Conservation (phyloP, 495 filamentous ascomycete species). For the Tetracladium marchalianum region DNA sequence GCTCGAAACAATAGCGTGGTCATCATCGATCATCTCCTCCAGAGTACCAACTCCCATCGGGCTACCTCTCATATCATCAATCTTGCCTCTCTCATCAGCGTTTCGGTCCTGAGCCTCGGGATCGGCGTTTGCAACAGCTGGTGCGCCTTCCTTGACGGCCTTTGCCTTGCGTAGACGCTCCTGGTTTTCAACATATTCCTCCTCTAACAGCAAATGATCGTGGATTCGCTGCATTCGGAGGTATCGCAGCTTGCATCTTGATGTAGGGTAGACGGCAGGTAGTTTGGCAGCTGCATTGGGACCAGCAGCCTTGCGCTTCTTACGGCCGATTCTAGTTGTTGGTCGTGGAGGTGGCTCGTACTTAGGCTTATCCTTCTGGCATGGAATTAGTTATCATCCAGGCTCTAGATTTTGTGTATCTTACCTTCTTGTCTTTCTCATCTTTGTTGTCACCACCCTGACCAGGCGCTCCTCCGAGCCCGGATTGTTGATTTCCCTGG, state of each 20-base stretch:
- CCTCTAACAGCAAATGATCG: slow-evolving; percentile 92
- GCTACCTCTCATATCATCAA: slow-evolving; percentile 97
- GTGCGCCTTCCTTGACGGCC: slow-evolving; percentile 56
- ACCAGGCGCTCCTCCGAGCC: slow-evolving; percentile 55
- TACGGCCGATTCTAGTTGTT: slow-evolving; percentile 94
- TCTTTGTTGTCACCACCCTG: slow-evolving; percentile 67
- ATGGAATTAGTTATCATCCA: not conserved
- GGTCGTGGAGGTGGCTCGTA: slow-evolving; percentile 97
- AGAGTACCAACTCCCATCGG: slow-evolving; percentile 98
- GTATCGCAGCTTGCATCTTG: slow-evolving; percentile 92
- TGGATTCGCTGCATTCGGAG: slow-evolving; percentile 98
- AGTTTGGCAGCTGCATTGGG: slow-evolving; percentile 92
- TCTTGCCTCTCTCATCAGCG: slow-evolving; percentile 89
- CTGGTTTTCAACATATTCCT: slow-evolving; percentile 98
- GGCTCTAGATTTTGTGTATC: not conserved
- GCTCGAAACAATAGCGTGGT: slow-evolving; percentile 97
- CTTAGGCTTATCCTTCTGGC: slow-evolving; percentile 96
- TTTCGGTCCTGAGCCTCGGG: slow-evolving; percentile 64
- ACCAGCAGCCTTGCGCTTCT: slow-evolving; percentile 89
- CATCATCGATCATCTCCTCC: slow-evolving; percentile 99
- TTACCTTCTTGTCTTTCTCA: slow-evolving; percentile 93
- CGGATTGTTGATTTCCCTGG: slow-evolving; percentile 82
- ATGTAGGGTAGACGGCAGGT: slow-evolving; percentile 85
- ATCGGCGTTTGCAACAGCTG: slow-evolving; percentile 36
- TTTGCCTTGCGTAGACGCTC: slow-evolving; percentile 89